phyloP scores from a whole-genome alignment of 2,329 filamentous ascomycete species.

The Plenodomus lindquistii region DNA sequence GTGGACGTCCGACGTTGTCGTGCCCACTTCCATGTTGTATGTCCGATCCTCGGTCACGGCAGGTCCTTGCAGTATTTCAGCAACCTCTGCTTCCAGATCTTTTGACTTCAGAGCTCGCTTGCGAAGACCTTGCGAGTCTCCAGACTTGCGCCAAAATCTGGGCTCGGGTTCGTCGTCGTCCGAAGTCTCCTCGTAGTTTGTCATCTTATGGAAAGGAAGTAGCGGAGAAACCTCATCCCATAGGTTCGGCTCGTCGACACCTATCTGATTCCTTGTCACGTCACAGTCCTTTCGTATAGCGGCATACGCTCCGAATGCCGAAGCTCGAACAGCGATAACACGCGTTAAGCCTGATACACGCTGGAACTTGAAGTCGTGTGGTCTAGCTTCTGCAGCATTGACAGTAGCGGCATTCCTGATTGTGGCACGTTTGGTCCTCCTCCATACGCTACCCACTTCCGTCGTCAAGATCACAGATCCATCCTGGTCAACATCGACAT shows the following conservation, averaged over 20 bases:
- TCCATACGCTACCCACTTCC: slow-evolving; percentile 90
- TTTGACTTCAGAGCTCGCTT: slow-evolving; percentile 63
- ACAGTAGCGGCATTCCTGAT: slow-evolving; percentile 67
- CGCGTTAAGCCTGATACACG: slow-evolving; percentile 86
- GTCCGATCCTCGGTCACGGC: slow-evolving; percentile 46
- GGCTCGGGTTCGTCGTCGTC: slow-evolving; percentile 51
- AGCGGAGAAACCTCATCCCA: slow-evolving; percentile 75
- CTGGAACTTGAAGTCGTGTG: slow-evolving; percentile 94
- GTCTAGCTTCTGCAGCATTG: slow-evolving; percentile 60
- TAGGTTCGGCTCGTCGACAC: slow-evolving; percentile 67
- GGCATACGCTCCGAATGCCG: slow-evolving; percentile 86
- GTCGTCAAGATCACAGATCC: slow-evolving; percentile 95
- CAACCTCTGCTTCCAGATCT: slow-evolving; percentile 68
- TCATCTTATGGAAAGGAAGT: slow-evolving; percentile 67
- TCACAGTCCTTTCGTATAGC: slow-evolving; percentile 84
- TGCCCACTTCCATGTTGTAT: slow-evolving; percentile 53
- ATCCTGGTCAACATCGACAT: slow-evolving; percentile 87
- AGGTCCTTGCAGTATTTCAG: slow-evolving; percentile 46
- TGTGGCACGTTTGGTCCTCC: slow-evolving; percentile 78
- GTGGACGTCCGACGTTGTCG: slow-evolving; percentile 66
- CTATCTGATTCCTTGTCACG: slow-evolving; percentile 73
- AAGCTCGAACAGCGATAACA: slow-evolving; percentile 82
- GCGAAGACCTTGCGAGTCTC: slow-evolving; percentile 56
- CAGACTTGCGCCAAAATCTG: slow-evolving; percentile 55
- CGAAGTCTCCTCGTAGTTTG: slow-evolving; percentile 44